Evolutionary conservation across 371 early-diverging fungal genomes (phyloP).

Genomic region (Phascolomyces articulosus): DNA sequence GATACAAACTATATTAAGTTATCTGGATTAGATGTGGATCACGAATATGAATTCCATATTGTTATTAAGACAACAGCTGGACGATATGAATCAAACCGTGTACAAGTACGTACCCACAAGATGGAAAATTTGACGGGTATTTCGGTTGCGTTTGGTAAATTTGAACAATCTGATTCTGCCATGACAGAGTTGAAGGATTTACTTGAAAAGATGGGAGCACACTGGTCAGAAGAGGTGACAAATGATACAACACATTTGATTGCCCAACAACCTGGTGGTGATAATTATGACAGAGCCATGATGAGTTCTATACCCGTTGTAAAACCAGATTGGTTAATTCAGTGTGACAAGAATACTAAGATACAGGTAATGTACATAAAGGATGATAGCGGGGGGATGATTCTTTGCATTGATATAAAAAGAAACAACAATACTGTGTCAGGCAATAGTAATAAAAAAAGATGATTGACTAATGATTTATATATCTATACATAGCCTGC

Average conservation of each 20-base stretch:
- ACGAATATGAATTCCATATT: slow-evolving; percentile 85
- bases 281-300: slow-evolving; percentile 86
- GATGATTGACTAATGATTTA: background rate
- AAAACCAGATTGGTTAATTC: slow-evolving; percentile 91
- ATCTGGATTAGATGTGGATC: slow-evolving; percentile 86
- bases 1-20: slow-evolving; percentile 76
- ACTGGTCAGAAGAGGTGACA: slow-evolving; percentile 84
- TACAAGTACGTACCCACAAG: slow-evolving; percentile 83
- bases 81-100: slow-evolving; percentile 72
- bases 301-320: slow-evolving; percentile 92
- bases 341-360: slow-evolving; percentile 87
- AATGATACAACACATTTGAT: slow-evolving; percentile 91
- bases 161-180: slow-evolving; percentile 66
- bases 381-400: too few relatives aligned
- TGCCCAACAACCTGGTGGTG: slow-evolving; percentile 80
- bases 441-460: too few relatives aligned
- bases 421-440: background rate
- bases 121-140: slow-evolving; percentile 96
- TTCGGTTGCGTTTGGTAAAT: slow-evolving; percentile 88
- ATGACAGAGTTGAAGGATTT: slow-evolving; percentile 77
- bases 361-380: slow-evolving; percentile 80
- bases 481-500: slow-evolving; percentile 34
- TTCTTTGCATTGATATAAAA: background rate
- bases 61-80: slow-evolving; percentile 92
- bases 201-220: slow-evolving; percentile 85